Evolutionary conservation across 148 eudicot species (phyloP), one percentile per base, ranked within the genome.

Genomic region (Arctostaphylos glauca): DNA sequence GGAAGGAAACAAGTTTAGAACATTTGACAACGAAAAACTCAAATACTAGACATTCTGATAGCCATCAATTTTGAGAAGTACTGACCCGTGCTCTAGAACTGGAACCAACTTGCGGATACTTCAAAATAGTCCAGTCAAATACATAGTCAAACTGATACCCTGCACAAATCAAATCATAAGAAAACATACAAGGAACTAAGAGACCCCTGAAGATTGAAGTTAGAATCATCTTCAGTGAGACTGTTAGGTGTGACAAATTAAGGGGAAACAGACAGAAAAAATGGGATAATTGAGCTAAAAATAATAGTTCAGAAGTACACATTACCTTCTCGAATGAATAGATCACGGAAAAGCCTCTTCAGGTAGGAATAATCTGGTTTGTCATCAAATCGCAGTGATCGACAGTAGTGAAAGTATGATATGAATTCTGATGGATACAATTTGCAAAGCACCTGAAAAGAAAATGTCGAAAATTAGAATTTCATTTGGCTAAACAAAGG

Each of bases 81-180:
- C 94, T 83, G 53, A 96, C 98, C 89, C 92, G 90, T 88, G 89
- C 78, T 87, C 90, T 88, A 64, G 98, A 93, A 87, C 94, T 96
- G 85, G 99, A 96, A 73, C 95, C 93, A 67, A 93, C 89, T 84
- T 94, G 99, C 38, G 98, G 99, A 87, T 94, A 96, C 94, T 94
- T 94, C 90, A 96, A 84, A 43, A 91, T 86, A 66, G 98, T 96
- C 99, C 99, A 96, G 86, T 96, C 99, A 88, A 96, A 96, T n/a
- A 94, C 97, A 86, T 94, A 93, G 88, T 94, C 99, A 84, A 94
- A 96, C 86, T 94, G 98, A 90, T 93, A 96, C 81, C 98, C 99
- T 96, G 90, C 76, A 80, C 74, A 55, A 87, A 80, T 47, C 23
- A 77, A 46, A 74, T 53, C 15, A 13, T 25, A 9, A 78, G 15